Conservation (phyloP, 257 asterid genomes). For the Solanum virginianum region DNA sequence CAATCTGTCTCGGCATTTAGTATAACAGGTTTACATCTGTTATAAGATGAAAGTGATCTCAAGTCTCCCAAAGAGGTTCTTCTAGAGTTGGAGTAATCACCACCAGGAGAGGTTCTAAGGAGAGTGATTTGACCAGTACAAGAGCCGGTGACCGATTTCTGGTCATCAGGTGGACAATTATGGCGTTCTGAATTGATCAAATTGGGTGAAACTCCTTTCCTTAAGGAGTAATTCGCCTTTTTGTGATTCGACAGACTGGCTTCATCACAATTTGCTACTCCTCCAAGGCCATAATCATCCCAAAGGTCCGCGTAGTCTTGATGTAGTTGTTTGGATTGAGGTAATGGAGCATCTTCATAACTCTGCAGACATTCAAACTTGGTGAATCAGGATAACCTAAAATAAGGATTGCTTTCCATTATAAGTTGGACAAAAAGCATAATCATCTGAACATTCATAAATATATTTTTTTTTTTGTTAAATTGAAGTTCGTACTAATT, state of each 20-base stretch:
- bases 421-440: not conserved
- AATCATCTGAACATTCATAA: not conserved
- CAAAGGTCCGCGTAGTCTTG: conserved; percentile 33
- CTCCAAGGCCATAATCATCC: conserved; percentile 35
- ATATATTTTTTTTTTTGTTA: not conserved
- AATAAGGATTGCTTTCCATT: not conserved
- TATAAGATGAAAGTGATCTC: conserved; percentile 52
- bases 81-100: conserved; percentile 32
- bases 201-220: conserved; percentile 22
- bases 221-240: conserved; percentile 37
- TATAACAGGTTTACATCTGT: conserved; percentile 47
- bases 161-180: conserved; percentile 30
- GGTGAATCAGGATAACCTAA: not conserved
- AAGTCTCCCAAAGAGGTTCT: conserved; percentile 62
- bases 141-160: conserved; percentile 30
- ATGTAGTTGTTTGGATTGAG: conserved; percentile 42
- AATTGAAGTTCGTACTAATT: not conserved
- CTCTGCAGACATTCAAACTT: conserved; percentile 32
- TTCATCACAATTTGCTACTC: conserved; percentile 6
- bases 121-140: conserved; percentile 11
- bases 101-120: conserved; percentile 29
- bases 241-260: conserved; percentile 36
- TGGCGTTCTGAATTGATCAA: conserved; percentile 19
- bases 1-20: conserved; percentile 33
- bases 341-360: conserved; percentile 63